Evolutionary conservation across 2,329 filamentous ascomycete species (phyloP), one percentile per base, ranked within the genome.

Genomic region (Ramularia collo-cygni): DNA sequence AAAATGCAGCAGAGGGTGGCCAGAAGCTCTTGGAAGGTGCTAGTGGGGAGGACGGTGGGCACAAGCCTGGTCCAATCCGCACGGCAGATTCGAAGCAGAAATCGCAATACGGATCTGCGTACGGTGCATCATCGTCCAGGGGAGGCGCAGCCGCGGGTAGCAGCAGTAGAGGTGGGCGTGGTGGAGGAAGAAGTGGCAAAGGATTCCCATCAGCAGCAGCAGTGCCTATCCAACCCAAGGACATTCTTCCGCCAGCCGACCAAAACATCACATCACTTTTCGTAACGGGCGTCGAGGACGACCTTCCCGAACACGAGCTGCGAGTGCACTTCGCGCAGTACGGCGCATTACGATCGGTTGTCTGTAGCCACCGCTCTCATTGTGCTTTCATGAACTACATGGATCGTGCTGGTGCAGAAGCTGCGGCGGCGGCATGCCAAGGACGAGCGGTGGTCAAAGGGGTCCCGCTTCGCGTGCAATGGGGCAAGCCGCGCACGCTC

Each of bases 311-410:
- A 64, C 81, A 89, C 64, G 88, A 89, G 56, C 72, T 98, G 17
- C 84, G 92, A 34, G 83, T 87, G 2, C 92, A 93, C 64, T 98
- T 98, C 69, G 79, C 86, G 45, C 76, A 77, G 13, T 88, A 89
- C 55, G 92, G 92, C 48, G 86, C 90, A 58, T 81, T 98, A 44
- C 85, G 92, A 55, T 95, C 88, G 17, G 69, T 98, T 12, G 83
- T 98, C 27, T 96, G 92, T 64, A 95, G 89, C 5, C 92, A 98
- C 67, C 88, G 94, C 69, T 90, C 90, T 12, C 92, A 96, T 59
- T 96, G 89, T 62, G 92, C 92, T 1, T 98, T 96, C 59, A 73
- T 98, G 66, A 98, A 98, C 66, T 98, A 87, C 61, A 80, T 88
- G 53, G 85, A 83, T 3, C 77, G 92, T 42, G 79, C 86, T 46